These are phyloP conservation scores for Leucoagaricus sp. DNA, from an alignment of 1,284 basidiomycete species.

Conservation along the genomic window DNA sequence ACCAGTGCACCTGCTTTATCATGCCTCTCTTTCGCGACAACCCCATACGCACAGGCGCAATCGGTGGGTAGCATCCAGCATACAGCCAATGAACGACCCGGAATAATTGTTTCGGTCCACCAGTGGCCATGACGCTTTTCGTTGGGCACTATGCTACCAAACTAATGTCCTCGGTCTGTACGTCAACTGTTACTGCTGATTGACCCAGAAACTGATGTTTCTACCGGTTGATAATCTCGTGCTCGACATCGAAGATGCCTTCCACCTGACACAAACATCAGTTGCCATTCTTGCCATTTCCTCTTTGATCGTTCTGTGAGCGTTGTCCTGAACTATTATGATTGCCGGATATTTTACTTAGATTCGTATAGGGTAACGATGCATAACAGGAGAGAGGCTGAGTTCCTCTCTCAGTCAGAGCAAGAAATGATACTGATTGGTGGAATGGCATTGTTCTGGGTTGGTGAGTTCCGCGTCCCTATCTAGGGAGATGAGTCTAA, in stretches of 20 bases:
- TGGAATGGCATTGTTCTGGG: conserved; percentile 70
- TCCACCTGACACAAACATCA: conserved; percentile 71
- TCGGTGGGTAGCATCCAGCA: neutral
- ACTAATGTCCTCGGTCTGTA: conserved; percentile 14
- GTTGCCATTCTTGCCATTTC: conserved; percentile 67
- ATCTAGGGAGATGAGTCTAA: conserved; percentile 8
- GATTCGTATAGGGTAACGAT: conserved; percentile 50
- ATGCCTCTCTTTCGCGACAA: conserved; percentile 31
- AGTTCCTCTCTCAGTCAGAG: conserved; percentile 63
- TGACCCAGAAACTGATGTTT: conserved; percentile 25
- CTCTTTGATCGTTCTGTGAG: conserved; percentile 65
- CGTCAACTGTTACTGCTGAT: conserved; percentile 8
- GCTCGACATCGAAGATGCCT: conserved; percentile 47
- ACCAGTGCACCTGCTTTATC: neutral
- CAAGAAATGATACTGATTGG: conserved; percentile 72
- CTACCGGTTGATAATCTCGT: conserved; percentile 7
- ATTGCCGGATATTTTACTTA: conserved; percentile 7
- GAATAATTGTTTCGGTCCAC: neutral
- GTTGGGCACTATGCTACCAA: conserved; percentile 14
- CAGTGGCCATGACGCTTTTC: conserved; percentile 7
- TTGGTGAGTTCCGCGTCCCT: conserved; percentile 50
- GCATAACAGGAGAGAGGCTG: conserved; percentile 61
- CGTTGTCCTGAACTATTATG: too few species aligned
- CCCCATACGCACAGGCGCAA: conserved; percentile 12
- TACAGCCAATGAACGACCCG: neutral